Percentiles rank a stretch among this genome's conserved stretches.
Conservation (phyloP, 768 basidiomycete genomes). For the Boletus pseudo-olivaceus region DNA sequence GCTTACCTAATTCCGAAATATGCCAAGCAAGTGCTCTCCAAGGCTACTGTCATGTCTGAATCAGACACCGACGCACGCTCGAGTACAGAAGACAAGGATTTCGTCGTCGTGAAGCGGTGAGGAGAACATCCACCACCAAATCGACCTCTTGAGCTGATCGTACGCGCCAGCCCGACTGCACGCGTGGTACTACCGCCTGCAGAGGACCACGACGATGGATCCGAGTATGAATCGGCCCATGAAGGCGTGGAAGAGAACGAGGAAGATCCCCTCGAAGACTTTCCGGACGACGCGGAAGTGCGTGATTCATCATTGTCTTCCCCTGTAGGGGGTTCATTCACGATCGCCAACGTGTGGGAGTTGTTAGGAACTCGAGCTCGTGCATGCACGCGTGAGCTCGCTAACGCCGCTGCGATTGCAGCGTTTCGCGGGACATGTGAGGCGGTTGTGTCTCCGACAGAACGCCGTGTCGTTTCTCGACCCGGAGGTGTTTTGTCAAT, state of each 20-base stretch:
- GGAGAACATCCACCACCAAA: not conserved
- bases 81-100: constrained; percentile 19
- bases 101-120: constrained; percentile 27
- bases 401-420: constrained; percentile 64
- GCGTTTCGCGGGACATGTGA: constrained; percentile 68
- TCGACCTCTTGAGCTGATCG: not conserved
- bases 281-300: constrained; percentile 84
- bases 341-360: not conserved
- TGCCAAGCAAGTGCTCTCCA: not conserved
- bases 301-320: constrained; percentile 18
- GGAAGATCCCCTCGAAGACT: constrained; percentile 68
- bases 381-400: constrained; percentile 73
- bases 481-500: constrained; percentile 60
- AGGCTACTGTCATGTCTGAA: constrained; percentile 19
- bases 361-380: constrained; percentile 77
- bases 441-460: constrained; percentile 79
- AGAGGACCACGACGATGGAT: constrained; percentile 27
- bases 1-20: constrained; percentile 10
- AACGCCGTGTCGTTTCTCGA: constrained; percentile 76
- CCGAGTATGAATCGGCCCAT: constrained; percentile 38
- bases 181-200: constrained; percentile 46
- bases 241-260: constrained; percentile 47
- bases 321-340: not conserved
- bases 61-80: constrained; percentile 12
- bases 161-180: constrained; percentile 31